These are phyloP conservation scores for Oxytropis ochrocephala DNA, from an alignment of 306 rosid species.

Conservation along the genomic window DNA sequence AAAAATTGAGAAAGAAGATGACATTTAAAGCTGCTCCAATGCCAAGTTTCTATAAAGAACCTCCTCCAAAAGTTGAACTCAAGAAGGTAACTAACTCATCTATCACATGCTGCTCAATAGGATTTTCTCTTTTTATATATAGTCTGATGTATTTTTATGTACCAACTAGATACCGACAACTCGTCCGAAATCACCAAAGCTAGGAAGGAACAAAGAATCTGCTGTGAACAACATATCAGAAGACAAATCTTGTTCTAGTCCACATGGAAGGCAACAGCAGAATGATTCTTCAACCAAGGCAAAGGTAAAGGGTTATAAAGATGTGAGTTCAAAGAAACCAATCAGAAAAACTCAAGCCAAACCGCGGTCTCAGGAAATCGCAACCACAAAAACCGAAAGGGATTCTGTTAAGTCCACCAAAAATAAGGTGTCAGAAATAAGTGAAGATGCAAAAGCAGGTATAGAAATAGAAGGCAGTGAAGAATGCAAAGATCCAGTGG, in stretches of 20 bases:
- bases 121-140: background rate
- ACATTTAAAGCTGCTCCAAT: slow-evolving; percentile 85
- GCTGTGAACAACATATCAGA: slow-evolving; percentile 41
- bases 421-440: slow-evolving; percentile 22
- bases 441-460: slow-evolving; percentile 30
- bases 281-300: slow-evolving; percentile 40
- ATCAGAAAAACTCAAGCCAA: slow-evolving; percentile 40
- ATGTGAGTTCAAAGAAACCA: slow-evolving; percentile 48
- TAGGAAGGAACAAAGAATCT: slow-evolving; percentile 66
- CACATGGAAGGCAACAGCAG: slow-evolving; percentile 40
- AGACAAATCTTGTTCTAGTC: slow-evolving; percentile 38
- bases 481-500: slow-evolving; percentile 30
- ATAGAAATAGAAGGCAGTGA: slow-evolving; percentile 17
- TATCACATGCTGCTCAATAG: background rate
- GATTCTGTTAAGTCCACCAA: slow-evolving; percentile 14
- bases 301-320: slow-evolving; percentile 32
- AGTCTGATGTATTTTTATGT: slow-evolving; percentile 1
- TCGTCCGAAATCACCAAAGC: slow-evolving; percentile 89
- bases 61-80: slow-evolving; percentile 78
- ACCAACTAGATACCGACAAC: slow-evolving; percentile 72
- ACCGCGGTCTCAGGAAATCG: slow-evolving; percentile 40
- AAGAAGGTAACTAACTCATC: slow-evolving; percentile 62
- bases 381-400: slow-evolving; percentile 28
- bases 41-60: slow-evolving; percentile 94
- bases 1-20: slow-evolving; percentile 73